Percentiles rank a stretch among this genome's conserved stretches.
Conservation (phyloP, 163 green algal species). For the Volvox carteri region DNA sequence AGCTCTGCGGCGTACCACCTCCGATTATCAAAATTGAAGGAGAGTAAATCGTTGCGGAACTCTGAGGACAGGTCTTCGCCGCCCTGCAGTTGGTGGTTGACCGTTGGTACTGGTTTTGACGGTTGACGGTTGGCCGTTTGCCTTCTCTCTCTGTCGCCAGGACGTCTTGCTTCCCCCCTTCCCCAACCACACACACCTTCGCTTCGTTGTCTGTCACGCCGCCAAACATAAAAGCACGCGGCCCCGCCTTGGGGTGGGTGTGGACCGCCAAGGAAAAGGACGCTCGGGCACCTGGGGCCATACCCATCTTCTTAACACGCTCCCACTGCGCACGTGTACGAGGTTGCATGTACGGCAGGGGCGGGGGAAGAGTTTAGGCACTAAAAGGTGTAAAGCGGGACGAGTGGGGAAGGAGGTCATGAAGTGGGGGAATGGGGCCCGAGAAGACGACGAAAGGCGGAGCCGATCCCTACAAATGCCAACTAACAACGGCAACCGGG, state of each 20-base stretch:
- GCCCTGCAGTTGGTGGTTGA: slow-evolving; percentile 48
- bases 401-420: neutral
- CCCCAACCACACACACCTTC: slow-evolving; percentile 59
- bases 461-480: neutral
- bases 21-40: slow-evolving; percentile 82
- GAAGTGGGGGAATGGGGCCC: neutral
- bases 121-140: slow-evolving; percentile 52
- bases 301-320: slow-evolving; percentile 89
- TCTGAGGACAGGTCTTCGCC: slow-evolving; percentile 90
- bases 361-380: too few relatives aligned
- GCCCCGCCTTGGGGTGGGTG: slow-evolving; percentile 61
- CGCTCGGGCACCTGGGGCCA: slow-evolving; percentile 84
- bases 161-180: too few relatives aligned
- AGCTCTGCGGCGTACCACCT: slow-evolving; percentile 71
- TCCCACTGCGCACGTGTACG: slow-evolving; percentile 92
- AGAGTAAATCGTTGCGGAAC: slow-evolving; percentile 95
- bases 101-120: neutral
- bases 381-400: neutral
- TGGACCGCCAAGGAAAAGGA: slow-evolving; percentile 89
- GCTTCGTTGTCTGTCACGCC: slow-evolving; percentile 93
- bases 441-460: neutral
- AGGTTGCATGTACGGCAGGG: too few relatives aligned
- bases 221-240: slow-evolving; percentile 92
- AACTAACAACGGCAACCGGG: neutral
- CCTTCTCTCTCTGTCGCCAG: too few relatives aligned